Evolutionary conservation across 306 rosid genomes (phyloP), one percentile per base, ranked within the genome.

Genomic region (Vigna unguiculata): DNA sequence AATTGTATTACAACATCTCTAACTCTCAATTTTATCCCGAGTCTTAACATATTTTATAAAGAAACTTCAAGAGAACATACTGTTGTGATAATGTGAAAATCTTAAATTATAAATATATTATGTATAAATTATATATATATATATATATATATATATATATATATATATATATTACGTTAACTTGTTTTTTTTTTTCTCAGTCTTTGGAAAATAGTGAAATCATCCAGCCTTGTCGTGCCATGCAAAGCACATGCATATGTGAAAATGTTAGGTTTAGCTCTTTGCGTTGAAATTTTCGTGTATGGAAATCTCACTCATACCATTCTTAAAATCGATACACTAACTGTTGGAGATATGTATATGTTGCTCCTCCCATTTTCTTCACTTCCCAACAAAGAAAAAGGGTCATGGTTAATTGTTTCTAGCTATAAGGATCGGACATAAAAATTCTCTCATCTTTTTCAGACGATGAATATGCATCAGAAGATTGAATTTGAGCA

Each of bases 251-350:
- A 24, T 58, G 67, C 78, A 59, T 25, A 17, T 59, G 67, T 0
- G 6, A 22, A n/a, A 25, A 43, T 58, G 48, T 60, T 59, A 60
- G 21, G 68, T 52, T 74, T 74, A 59, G 19, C 68, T 43, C 78
- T 41, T 59, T 10, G 69, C 78, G 36, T 25, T 43, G 43, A 43
- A 43, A 55, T 55, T 55, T 14, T 38, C 9, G 40, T 4, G 19
- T 6, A 57, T 41, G 21, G 22, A 10, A 71, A 22, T 6, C 47
- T 13, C 20, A 34, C 62, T 71, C 7, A 52, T 34, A 71, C 15
- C 21, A 11, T 53, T 36, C 34, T n/a, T 36, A 71, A 34, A 21
- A 53, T 53, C 75, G 62, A 49, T 32, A 17, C 8, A 7, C 17
- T 6, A 25, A 69, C 8, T 2, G 15, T 32, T 13, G 21, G 21